Evolutionary conservation across 495 filamentous ascomycete genomes (phyloP), one percentile per base, ranked within the genome.

Genomic region (Penicillium canescens): DNA sequence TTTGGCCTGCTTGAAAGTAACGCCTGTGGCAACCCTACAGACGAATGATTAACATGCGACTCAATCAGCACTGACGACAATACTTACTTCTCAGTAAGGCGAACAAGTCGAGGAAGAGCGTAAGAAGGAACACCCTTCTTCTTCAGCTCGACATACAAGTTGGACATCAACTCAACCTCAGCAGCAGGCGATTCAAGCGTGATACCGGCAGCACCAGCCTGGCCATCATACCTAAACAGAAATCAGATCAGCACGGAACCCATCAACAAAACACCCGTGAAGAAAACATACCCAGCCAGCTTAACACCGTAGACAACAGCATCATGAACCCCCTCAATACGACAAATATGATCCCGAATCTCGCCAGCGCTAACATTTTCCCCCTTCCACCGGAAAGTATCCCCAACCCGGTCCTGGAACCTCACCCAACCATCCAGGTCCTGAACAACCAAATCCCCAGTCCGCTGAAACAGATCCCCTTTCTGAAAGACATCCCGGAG

Each of bases 311-410:
- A 82, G 3, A 82, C 78, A 16, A 78, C 69, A 4, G 78, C 78
- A 65, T 82, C 78, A 36, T 71, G 67, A 13, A 80, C 71, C 8
- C 68, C 71, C 0, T 68, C 60, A 43, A 80, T 72, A 23, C 63
- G 61, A 31, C 76, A 77, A 41, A 82, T 74, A 55, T 77, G 74
- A 56, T 78, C 77, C 26, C 76, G 60, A 16, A 84, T 82, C 52
- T 91, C 85, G 18, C 86, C 85, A 0, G 92, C 94, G 8, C 85
- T 88, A 1, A 96, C 90, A 56, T 97, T 98, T 73, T 98, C 93
- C 16, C 83, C 84, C 72, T 96, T 96, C 92, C 93, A 97, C 24
- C 93, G 84, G 74, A 92, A 97, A 0, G 93, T 97, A 64, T 98
- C 93, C 43, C 93, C 93, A 45, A 96, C 89, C 2, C 92, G 89